Evolutionary conservation across 331 rosid genomes (phyloP).

Genomic region (Arachis monticola): DNA sequence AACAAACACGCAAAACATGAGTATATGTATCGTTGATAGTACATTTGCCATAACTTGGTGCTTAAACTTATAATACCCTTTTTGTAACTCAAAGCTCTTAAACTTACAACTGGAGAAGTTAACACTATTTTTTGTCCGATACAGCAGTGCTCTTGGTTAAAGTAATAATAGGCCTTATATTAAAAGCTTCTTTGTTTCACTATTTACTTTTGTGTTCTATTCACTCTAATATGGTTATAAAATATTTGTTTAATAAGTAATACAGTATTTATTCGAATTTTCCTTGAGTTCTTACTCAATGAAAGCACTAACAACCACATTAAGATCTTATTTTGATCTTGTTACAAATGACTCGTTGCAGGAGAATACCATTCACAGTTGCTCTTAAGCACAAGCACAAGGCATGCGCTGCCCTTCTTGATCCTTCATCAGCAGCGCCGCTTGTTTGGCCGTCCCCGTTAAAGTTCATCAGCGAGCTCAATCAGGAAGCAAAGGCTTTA

Average conservation of each 20-base stretch:
- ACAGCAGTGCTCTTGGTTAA: neutral
- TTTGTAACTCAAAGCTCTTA: neutral
- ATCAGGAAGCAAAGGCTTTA: slow-evolving; percentile 79
- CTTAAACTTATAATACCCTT: neutral
- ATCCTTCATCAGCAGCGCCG: slow-evolving; percentile 90
- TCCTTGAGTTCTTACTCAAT: slow-evolving; percentile 12
- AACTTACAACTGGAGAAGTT: neutral
- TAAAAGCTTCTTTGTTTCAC: neutral
- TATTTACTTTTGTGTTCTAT: neutral
- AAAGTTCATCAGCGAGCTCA: slow-evolving; percentile 83
- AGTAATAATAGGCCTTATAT: neutral
- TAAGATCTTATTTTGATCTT: slow-evolving; percentile 17
- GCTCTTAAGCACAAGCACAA: slow-evolving; percentile 73
- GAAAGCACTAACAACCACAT: neutral
- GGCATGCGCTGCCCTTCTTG: slow-evolving; percentile 74
- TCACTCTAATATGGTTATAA: neutral
- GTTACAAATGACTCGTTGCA: slow-evolving; percentile 40
- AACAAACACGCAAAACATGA: neutral
- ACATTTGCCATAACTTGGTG: neutral
- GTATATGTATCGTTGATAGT: neutral
- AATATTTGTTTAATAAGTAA: neutral
- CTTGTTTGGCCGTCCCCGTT: slow-evolving; percentile 95
- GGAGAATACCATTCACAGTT: slow-evolving; percentile 78
- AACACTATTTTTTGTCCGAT: neutral
- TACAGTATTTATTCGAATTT: slow-evolving; percentile 4